Evolutionary conservation across 2,329 filamentous ascomycete species (phyloP).

Genomic region (Phialophora macrospora): DNA sequence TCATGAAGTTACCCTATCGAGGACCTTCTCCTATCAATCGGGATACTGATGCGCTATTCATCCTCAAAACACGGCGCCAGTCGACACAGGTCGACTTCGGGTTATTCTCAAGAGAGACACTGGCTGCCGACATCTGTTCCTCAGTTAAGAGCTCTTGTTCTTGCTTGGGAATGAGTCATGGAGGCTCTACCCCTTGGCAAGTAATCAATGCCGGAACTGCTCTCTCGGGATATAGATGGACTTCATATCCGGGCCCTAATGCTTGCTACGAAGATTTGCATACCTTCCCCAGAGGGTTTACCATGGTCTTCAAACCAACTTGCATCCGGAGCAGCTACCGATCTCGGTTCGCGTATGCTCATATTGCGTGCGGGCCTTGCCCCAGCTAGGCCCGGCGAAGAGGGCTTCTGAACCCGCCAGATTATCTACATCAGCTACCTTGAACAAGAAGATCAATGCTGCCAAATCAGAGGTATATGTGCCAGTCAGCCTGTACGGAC

Average conservation of each 20-base stretch:
- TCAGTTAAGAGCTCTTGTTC: not conserved
- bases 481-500: not conserved
- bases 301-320: not conserved
- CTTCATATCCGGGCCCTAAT: not conserved
- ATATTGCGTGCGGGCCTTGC: not conserved
- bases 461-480: not conserved
- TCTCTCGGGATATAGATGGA: not conserved
- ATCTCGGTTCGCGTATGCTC: not conserved
- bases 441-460: not conserved
- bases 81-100: not conserved
- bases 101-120: not conserved
- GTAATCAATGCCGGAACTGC: not conserved
- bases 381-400: not conserved
- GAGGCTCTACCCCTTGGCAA: not conserved
- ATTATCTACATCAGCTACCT: not conserved
- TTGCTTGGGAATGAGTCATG: not conserved
- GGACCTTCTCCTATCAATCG: slow-evolving; percentile 27
- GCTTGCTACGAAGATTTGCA: not conserved
- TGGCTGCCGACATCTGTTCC: not conserved
- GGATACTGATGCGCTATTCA: slow-evolving; percentile 10
- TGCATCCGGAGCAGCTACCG: not conserved
- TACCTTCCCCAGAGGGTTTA: not conserved
- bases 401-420: not conserved
- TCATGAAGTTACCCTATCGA: slow-evolving; percentile 17
- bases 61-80: not conserved